A percentile compares a stretch with the other conserved stretches of the same genome.
phyloP scores from a whole-genome alignment of 139 green algal species.

The Diplosphaera chodatii region DNA sequence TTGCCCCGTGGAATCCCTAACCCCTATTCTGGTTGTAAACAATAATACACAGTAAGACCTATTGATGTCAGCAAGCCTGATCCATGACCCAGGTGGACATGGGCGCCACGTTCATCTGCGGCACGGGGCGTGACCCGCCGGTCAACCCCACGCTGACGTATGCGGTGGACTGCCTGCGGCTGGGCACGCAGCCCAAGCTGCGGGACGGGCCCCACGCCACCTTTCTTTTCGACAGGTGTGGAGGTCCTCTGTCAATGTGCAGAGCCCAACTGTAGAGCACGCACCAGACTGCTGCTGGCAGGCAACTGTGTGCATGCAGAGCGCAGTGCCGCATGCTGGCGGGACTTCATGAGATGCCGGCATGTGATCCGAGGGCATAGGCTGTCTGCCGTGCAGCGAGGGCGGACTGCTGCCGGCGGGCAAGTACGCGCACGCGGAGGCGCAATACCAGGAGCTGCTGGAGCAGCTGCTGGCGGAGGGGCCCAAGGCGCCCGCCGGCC shows the following conservation, averaged over 20 bases:
- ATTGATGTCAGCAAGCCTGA: too few species aligned
- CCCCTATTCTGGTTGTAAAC: too few species aligned
- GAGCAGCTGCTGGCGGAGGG: slow-evolving; percentile 10
- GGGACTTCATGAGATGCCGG: too few species aligned
- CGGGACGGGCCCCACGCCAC: slow-evolving; percentile 3
- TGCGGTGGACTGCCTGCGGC: slow-evolving; percentile 8
- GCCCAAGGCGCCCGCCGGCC: background rate
- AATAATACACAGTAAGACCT: too few species aligned
- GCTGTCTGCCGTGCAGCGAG: background rate
- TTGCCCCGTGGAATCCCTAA: too few species aligned
- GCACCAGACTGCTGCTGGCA: too few species aligned
- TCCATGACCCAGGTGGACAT: slow-evolving; percentile 24
- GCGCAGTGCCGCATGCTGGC: too few species aligned
- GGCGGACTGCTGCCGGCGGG: background rate
- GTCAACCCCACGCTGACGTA: slow-evolving; percentile 20
- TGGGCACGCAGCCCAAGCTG: slow-evolving; percentile 16
- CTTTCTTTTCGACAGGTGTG: slow-evolving; percentile 13
- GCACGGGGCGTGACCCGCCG: slow-evolving; percentile 10
- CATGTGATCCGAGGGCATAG: too few species aligned
- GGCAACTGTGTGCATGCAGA: too few species aligned
- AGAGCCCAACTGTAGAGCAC: too few species aligned
- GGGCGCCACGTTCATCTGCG: slow-evolving; percentile 22
- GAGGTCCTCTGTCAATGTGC: too few species aligned
- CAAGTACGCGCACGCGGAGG: slow-evolving; percentile 2
- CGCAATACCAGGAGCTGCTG: slow-evolving; percentile 6